These are phyloP conservation scores for Arthrobotrys sinensis DNA, from an alignment of 2,329 filamentous ascomycete genomes.

Conservation along the genomic window DNA sequence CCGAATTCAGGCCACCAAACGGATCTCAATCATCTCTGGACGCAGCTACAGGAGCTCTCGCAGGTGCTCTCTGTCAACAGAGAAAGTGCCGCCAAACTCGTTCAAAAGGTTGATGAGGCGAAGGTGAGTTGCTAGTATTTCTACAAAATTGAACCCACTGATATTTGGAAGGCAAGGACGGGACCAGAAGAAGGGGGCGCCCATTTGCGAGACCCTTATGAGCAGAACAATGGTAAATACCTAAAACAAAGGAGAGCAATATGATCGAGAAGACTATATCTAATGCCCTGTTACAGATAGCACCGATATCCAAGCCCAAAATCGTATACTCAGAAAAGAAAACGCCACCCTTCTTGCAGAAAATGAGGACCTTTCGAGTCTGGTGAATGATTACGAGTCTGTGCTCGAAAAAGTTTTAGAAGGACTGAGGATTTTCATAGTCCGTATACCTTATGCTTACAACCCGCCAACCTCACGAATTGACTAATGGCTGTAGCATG, in stretches of 20 bases:
- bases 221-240: slow-evolving; percentile 16
- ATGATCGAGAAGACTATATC: not conserved
- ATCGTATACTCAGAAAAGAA: slow-evolving; percentile 62
- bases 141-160: not conserved
- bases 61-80: slow-evolving; percentile 63
- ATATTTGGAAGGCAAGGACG: slow-evolving; percentile 15
- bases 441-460: slow-evolving; percentile 21
- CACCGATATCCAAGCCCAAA: slow-evolving; percentile 61
- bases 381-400: slow-evolving; percentile 64
- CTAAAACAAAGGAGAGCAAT: not conserved
- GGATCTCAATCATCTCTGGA: slow-evolving; percentile 65
- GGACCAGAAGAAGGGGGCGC: not conserved
- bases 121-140: slow-evolving; percentile 59
- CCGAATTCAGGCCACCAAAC: slow-evolving; percentile 63
- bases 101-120: slow-evolving; percentile 64
- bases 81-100: slow-evolving; percentile 63
- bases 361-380: slow-evolving; percentile 63
- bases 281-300: not conserved
- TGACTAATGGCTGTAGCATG: slow-evolving; percentile 57
- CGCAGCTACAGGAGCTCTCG: slow-evolving; percentile 64
- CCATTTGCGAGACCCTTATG: not conserved
- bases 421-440: slow-evolving; percentile 64
- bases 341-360: slow-evolving; percentile 63
- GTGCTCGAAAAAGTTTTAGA: slow-evolving; percentile 64
- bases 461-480: not conserved